Evolutionary conservation across 1,284 basidiomycete genomes (phyloP), one percentile per base, ranked within the genome.

Genomic region (Ganoderma boninense): DNA sequence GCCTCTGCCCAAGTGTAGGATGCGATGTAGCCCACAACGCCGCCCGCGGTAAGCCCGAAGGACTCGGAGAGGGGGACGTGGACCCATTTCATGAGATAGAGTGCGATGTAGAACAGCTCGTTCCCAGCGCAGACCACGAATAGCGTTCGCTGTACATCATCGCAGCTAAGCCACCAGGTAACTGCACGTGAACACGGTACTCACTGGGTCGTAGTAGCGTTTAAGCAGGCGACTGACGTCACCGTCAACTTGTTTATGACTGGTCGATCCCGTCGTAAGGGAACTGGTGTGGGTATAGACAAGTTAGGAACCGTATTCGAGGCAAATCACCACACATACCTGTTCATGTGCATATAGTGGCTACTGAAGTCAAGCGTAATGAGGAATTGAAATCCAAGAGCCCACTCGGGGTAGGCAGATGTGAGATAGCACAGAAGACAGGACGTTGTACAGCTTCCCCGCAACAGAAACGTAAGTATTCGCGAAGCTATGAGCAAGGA

Each of bases 321-420:
- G 38, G 29, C 23, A 54, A 52, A 46, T 8, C 16, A 23, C 4
- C 13, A 11, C 29, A 67, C 70, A 69, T 20, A 97, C 97, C 96
- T 97, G 84, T 99, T 98, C 97, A 99, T 99, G 85, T 99, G 98
- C 89, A 99, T 99, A 85, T 99, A 99, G 82, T 99, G 97, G 77
- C 96, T 97, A 74, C 94, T 93, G 81, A 99, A 99, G 83, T 99
- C 98, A 73, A 99, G 91, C 0, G 97, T 91, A 82, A 99, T 99
- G 72, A 99, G 90, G 81, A 94, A 94, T 83, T 98, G 97, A 86
- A 99, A 99, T 64, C 93, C 79, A 65, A 98, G 85, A 2, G 97
- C 94, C 75, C 86, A 95, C 43, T 84, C 79, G 10, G 96, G 96
- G 82, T 98, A 99, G 59, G 91, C 94, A 7, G 93, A 94, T 11